These are phyloP conservation scores for Yamadazyma philogaea DNA, from an alignment of 805 yeast species.

Conservation along the genomic window DNA sequence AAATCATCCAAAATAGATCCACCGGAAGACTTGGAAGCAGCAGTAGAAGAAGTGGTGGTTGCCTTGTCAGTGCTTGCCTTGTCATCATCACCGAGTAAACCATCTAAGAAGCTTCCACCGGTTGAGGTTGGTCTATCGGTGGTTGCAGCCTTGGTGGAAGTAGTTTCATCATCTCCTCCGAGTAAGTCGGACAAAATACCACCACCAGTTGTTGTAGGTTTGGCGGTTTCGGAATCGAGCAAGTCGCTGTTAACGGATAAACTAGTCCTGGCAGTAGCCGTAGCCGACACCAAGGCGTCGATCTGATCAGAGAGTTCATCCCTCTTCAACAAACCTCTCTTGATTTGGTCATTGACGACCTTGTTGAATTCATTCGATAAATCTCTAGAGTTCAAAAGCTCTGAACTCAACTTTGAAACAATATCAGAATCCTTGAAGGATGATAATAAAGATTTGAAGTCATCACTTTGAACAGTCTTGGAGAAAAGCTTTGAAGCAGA, in stretches of 20 bases:
- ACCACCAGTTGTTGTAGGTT: conserved; percentile 10
- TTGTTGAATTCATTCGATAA: conserved; percentile 16
- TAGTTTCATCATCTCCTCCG: conserved; percentile 11
- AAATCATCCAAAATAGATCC: conserved; percentile 15
- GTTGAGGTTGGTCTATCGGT: conserved; percentile 4
- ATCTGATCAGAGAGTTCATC: conserved; percentile 7
- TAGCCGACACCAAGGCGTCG: not conserved
- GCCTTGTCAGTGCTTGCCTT: conserved; percentile 6
- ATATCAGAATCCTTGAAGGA: conserved; percentile 27
- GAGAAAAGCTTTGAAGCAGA: conserved; percentile 20
- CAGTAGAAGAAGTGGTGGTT: conserved; percentile 13
- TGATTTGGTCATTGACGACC: conserved; percentile 14
- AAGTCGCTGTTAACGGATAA: not conserved
- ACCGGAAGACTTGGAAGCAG: conserved; percentile 6
- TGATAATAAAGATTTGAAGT: conserved; percentile 20
- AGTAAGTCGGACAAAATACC: conserved; percentile 9
- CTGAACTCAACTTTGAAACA: conserved; percentile 10
- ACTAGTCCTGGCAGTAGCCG: conserved; percentile 3
- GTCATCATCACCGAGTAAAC: conserved; percentile 11
- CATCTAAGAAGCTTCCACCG: conserved; percentile 13
- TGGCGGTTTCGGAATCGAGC: conserved; percentile 3
- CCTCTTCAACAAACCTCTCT: conserved; percentile 14
- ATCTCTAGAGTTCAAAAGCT: conserved; percentile 13
- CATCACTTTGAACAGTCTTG: conserved; percentile 21
- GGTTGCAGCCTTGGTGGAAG: not conserved